These are phyloP conservation scores for Phaeosphaeriaceae sp. DNA, from an alignment of 2,329 filamentous ascomycete genomes.

Conservation along the genomic window DNA sequence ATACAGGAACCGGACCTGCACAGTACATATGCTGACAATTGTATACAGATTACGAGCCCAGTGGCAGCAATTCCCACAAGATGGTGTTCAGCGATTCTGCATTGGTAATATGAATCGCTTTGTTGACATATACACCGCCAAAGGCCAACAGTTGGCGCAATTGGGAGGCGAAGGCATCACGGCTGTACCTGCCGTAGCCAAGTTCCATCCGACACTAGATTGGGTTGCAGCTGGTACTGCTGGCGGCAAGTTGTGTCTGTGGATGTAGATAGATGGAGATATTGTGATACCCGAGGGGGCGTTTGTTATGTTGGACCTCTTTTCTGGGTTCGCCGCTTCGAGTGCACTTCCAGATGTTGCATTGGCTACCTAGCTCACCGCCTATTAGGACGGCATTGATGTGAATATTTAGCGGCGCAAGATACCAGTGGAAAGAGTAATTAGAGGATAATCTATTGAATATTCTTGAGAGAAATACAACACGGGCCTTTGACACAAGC, in stretches of 20 bases:
- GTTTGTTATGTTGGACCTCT: not conserved
- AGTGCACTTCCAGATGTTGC: not conserved
- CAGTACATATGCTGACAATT: conserved; percentile 19
- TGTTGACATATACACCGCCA: conserved; percentile 83
- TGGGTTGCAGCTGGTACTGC: conserved; percentile 94
- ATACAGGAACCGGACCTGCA: not conserved
- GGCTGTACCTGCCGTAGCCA: conserved; percentile 89
- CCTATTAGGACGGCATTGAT: conserved; percentile 1
- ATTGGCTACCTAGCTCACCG: conserved; percentile 8
- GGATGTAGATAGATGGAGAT: conserved; percentile 76
- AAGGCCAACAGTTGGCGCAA: conserved; percentile 87
- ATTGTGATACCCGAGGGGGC: conserved; percentile 2
- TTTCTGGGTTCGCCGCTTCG: too few relatives aligned
- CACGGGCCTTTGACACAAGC: not conserved
- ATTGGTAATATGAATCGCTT: conserved; percentile 99
- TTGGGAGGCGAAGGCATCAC: conserved; percentile 88
- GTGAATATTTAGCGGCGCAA: not conserved
- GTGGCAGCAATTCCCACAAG: conserved; percentile 82
- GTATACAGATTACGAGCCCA: conserved; percentile 71
- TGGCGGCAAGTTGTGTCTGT: conserved; percentile 90
- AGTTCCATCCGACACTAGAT: conserved; percentile 84
- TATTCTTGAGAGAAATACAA: not conserved
- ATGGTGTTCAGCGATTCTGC: conserved; percentile 83
- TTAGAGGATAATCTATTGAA: conserved; percentile 1
- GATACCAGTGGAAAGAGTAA: not conserved